Base-by-base conservation (phyloP, 129 eudicot species). In the Rutidosis leptorrhynchoides region DNA sequence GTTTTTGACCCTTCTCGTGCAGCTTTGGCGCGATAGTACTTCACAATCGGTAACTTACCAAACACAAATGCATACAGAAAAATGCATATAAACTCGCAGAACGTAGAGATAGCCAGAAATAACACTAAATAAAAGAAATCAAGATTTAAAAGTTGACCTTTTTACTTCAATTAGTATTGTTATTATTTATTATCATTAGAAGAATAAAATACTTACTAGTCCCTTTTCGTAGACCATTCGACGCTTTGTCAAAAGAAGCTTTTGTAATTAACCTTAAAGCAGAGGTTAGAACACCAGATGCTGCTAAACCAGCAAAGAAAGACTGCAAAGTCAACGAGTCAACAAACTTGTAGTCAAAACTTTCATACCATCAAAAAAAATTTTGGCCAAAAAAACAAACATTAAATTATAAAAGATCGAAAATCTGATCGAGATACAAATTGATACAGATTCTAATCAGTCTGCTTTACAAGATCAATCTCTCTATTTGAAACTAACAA, bases 1-100 rank as follows among this genome's bases (percentile, higher is more conserved):
- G 96, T 88, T 70, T 72, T 82, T 11, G 91, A 88, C 5, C 96
- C 96, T 75, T 84, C 88, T 5, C 70, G 26, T 12, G 90, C 85
- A 25, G 95, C 95, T 80, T 81, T 83, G 46, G 80, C 32, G 24
- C 95, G 90, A 56, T 69, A 87, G 70, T 82, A 82, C 76, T 88
- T 88, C 68, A 82, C 88, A 11, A 88, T 77, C 5, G 91, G 91
- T 58, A 88, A 72, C 63, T 72, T 84, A 35, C 76, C 79, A 32
- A 88, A 84, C 65, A 77, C 72, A 22, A 11, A 82, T 0, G 91
- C 84, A 40, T 88, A 88, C 0, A 88, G 75, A 8, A 82, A 60
- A 24, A 88, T 77, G 69, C 96, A 84, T 1, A 80, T 33, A 45
- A 88, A 78, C 79, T 88, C 88, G 2, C 78, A 56, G 51, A 81